These are phyloP conservation scores for Hyaloscypha bicolor DNA, from an alignment of 495 filamentous ascomycete genomes.

Conservation along the genomic window DNA sequence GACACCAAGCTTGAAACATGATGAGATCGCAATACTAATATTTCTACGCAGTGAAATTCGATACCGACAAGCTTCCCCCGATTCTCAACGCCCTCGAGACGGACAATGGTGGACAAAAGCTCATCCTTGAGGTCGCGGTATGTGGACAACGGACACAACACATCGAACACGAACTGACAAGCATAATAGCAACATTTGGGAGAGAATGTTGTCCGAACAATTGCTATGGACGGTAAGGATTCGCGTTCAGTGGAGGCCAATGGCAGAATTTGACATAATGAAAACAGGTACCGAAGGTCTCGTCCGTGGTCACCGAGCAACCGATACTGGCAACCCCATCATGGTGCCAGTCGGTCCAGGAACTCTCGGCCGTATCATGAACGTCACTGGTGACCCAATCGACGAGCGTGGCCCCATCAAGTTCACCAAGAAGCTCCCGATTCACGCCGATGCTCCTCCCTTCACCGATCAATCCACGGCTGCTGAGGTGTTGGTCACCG, in stretches of 20 bases:
- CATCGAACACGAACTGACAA: conserved; percentile 42
- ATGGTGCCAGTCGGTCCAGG: conserved; percentile 93
- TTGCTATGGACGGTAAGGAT: conserved; percentile 98
- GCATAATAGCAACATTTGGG: conserved; percentile 90
- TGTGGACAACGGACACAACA: conserved; percentile 42
- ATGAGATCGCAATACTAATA: conserved; percentile 23
- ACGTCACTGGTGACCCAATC: conserved; percentile 99
- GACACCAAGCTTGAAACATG: conserved; percentile 13
- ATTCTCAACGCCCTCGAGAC: conserved; percentile 98
- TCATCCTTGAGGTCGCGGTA: conserved; percentile 96
- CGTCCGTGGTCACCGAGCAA: conserved; percentile 80
- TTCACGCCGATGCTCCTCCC: conserved; percentile 88
- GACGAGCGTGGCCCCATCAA: conserved; percentile 99
- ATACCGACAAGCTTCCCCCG: conserved; percentile 87
- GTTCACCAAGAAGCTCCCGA: conserved; percentile 79
- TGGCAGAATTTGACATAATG: conserved; percentile 27
- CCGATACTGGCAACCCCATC: conserved; percentile 93
- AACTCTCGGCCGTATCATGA: conserved; percentile 98
- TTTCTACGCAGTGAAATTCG: conserved; percentile 74
- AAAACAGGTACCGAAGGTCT: conserved; percentile 95
- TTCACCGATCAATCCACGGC: conserved; percentile 95
- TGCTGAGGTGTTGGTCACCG: conserved; percentile 95
- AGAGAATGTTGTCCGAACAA: conserved; percentile 98
- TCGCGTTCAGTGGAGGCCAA: conserved; percentile 7
- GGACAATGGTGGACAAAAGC: conserved; percentile 88